Base-by-base conservation (phyloP, 225 moss, liverwort and hornwort species). In the Asterella californica region DNA sequence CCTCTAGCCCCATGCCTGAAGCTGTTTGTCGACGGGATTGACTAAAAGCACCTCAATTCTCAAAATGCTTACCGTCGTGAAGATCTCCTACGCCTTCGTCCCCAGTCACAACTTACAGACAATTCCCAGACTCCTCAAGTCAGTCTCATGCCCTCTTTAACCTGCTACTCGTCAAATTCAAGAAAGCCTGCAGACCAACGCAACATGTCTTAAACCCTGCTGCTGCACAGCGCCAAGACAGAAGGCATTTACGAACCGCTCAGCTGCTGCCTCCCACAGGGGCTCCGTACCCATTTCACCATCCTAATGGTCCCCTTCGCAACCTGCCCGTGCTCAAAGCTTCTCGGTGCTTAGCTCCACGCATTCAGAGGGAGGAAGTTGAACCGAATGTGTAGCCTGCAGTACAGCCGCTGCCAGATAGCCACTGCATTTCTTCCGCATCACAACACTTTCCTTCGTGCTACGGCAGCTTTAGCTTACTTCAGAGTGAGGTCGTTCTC, bases 1-100 rank as follows among this genome's bases (percentile, higher is more conserved):
- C 88, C 27, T 83, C 79, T 30, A 57, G 78, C 17, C 38, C 83
- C 63, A 76, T 79, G 11, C 7, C 77, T 25, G 17, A 27, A 46
- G 5, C 75, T 19, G n/a, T 12, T 0, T 48, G 24, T 15, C 45
- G 4, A 27, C 29, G 2, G 25, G 48, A 32, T 27, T 74, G 7
- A 7, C 30, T 2, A 21, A 4, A 24, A 70, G 14, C 34, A 8
- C 15, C 42, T 22, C 19, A 45, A 70, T 45, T 70, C 38, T 22
- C 70, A 1, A 69, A 69, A 7, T 30, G 30, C 29, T 18, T 65
- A 29, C 2, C 0, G 11, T 2, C 14, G 30, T 65, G 65, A 32
- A 33, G 32, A 61, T 24, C 29, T 0, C 29, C 2, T 9, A 32
- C 9, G 10, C 14, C 65, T 18, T 30, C 11, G 32, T 10, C 65